Evolutionary conservation across 1,284 basidiomycete species (phyloP), one percentile per base, ranked within the genome.

Genomic region (Exobasidium rhododendri): DNA sequence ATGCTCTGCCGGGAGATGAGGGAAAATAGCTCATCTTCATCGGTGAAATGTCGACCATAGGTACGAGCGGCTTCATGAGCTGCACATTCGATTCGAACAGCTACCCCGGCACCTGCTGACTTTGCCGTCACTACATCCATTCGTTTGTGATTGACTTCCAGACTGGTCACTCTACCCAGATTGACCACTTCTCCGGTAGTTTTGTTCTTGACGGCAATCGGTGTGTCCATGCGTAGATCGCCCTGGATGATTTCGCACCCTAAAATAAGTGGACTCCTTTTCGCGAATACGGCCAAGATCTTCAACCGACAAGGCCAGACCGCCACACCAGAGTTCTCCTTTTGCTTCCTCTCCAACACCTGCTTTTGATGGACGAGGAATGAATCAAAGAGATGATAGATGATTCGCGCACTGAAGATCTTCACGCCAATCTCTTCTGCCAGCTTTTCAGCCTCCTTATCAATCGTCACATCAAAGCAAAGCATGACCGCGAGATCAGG

Each of bases 211-310:
- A 97, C 96, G 80, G 92, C 93, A 45, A 99, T 82, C 0, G 96
- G 96, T 1, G 96, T 98, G 1, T 96, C 96, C 24, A 96, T 86
- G n/a, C 94, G 87, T 71, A 97, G 81, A 3, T 77, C 70, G 45
- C 96, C 96, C 68, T 98, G 94, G 53, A 96, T 83, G 71, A 99
- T 96, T 81, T 98, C 96, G 43, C 94, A 93, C 69, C 96, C 96
- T 46, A 99, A 82, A 68, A 99, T 97, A 76, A 99, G 80, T 0
- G 94, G 96, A 80, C 98, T 94, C 61, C 96, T 89, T 83, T 94
- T 94, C 81, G 91, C 91, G 81, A 98, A 98, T 30, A 87, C 88
- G 26, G 92, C 90, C 68, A 99, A 89, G 68, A 85, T 91, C 83
- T 92, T 94, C 71, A 99, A 85, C 63, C 91, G 86, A 80, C 92